Percentiles rank a stretch among this genome's conserved stretches.
These are phyloP conservation scores for Tolypocladium tropicale DNA, from an alignment of 2,329 filamentous ascomycete species.

Conservation along the genomic window DNA sequence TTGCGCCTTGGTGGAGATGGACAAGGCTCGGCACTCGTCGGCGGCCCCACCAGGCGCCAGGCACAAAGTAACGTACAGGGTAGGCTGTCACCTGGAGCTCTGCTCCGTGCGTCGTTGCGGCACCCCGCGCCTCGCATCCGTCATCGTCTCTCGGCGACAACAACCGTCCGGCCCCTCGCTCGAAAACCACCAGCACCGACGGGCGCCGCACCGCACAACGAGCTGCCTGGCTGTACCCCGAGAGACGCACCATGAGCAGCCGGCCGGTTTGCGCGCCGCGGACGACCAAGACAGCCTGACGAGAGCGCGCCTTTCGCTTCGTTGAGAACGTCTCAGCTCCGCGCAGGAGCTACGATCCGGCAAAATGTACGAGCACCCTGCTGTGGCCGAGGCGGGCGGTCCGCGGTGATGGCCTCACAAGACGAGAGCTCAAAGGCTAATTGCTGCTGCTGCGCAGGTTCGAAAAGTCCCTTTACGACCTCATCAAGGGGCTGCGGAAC, in stretches of 20 bases:
- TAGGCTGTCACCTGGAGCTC: not conserved
- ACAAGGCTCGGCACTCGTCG: no score
- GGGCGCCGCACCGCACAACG: not conserved
- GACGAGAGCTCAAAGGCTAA: not conserved
- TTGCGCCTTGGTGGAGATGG: no score
- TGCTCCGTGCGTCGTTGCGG: not conserved
- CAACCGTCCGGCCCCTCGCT: not conserved
- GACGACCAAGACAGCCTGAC: not conserved
- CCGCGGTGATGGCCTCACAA: not conserved
- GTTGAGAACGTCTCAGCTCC: slow-evolving; percentile 2
- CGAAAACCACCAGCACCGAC: not conserved
- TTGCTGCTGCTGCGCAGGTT: slow-evolving; percentile 52
- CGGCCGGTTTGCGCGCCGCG: not conserved
- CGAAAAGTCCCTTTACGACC: slow-evolving; percentile 97
- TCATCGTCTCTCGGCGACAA: not conserved
- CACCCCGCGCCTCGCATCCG: not conserved
- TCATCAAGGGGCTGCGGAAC: slow-evolving; percentile 89
- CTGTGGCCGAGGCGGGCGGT: not conserved
- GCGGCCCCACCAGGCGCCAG: not conserved
- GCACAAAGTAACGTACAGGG: not conserved
- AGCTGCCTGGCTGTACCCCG: not conserved
- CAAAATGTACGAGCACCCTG: slow-evolving; percentile 9
- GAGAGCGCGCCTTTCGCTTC: not conserved
- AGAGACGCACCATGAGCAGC: not conserved
- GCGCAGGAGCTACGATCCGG: slow-evolving; percentile 7